phyloP scores from a whole-genome alignment of 2,329 filamentous ascomycete species.

The Dactylellina sp. region DNA sequence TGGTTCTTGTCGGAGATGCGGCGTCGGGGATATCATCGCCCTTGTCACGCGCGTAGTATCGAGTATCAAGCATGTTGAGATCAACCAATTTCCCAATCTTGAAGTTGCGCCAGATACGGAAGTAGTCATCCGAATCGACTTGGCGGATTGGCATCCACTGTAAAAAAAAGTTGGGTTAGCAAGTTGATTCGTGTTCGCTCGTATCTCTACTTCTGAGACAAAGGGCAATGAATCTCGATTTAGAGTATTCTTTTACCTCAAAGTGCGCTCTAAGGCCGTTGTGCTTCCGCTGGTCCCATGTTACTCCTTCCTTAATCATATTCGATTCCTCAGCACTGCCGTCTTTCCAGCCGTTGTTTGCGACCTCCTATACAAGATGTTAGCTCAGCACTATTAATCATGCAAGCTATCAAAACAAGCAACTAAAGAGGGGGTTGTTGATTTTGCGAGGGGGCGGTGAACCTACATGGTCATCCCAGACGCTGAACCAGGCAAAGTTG shows the following conservation, averaged over 20 bases:
- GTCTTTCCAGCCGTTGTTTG: constrained; percentile 75
- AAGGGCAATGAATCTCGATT: background rate
- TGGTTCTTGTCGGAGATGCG: constrained; percentile 71
- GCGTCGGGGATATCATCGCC: constrained; percentile 73
- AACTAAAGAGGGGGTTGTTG: constrained; percentile 9
- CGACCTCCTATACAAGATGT: constrained; percentile 66
- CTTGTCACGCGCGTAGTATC: constrained; percentile 76
- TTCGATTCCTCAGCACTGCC: constrained; percentile 73
- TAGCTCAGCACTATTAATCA: constrained; percentile 11
- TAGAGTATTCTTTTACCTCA: constrained; percentile 63
- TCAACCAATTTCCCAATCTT: constrained; percentile 75
- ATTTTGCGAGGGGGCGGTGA: constrained; percentile 1
- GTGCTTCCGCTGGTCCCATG: constrained; percentile 78
- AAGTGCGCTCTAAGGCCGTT: constrained; percentile 78
- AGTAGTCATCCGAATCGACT: constrained; percentile 76
- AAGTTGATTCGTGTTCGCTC: background rate
- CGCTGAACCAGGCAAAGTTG: constrained; percentile 66
- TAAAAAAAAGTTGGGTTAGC: constrained; percentile 66
- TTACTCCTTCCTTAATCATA: constrained; percentile 71
- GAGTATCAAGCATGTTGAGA: constrained; percentile 76
- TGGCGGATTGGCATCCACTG: constrained; percentile 74
- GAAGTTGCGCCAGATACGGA: constrained; percentile 77
- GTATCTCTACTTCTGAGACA: background rate
- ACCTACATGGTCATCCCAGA: constrained; percentile 65
- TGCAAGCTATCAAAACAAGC: constrained; percentile 6